Conservation (phyloP, 2,329 filamentous ascomycete species). For the Neoarthrinium moseri region DNA sequence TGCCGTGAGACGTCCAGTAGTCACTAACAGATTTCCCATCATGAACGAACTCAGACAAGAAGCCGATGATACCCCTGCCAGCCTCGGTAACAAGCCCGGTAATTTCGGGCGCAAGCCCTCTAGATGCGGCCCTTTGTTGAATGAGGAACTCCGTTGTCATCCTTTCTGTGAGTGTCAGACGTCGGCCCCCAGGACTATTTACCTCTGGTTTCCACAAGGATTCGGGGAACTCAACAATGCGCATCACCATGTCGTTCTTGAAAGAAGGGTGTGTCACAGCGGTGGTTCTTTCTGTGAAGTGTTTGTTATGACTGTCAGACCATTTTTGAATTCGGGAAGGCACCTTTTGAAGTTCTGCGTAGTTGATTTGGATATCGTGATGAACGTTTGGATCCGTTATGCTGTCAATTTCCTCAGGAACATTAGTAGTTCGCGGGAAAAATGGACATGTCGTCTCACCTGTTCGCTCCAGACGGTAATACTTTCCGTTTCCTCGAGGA, state of each 20-base stretch:
- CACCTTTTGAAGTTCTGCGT: neutral
- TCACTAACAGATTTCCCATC: too few species aligned
- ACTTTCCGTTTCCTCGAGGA: too few species aligned
- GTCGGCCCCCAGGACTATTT: too few species aligned
- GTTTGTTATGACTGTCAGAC: neutral
- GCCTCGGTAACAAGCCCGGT: neutral
- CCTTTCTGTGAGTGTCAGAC: too few species aligned
- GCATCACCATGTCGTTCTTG: neutral
- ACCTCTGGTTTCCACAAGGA: too few species aligned
- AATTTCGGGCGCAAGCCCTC: neutral
- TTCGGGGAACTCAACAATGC: slow-evolving; percentile 1
- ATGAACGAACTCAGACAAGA: neutral
- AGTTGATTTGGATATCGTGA: neutral
- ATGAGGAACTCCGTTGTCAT: too few species aligned
- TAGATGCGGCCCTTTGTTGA: too few species aligned
- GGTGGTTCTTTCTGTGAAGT: neutral
- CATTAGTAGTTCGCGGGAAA: too few species aligned
- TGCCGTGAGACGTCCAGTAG: too few species aligned
- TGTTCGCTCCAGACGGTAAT: too few species aligned
- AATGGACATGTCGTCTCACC: too few species aligned
- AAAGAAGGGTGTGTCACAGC: neutral
- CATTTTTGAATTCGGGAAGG: neutral
- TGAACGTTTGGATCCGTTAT: neutral
- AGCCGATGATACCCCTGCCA: neutral
- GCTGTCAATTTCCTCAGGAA: too few species aligned